phyloP scores from a whole-genome alignment of 2,329 filamentous ascomycete species.

The Colletotrichum graminicola region DNA sequence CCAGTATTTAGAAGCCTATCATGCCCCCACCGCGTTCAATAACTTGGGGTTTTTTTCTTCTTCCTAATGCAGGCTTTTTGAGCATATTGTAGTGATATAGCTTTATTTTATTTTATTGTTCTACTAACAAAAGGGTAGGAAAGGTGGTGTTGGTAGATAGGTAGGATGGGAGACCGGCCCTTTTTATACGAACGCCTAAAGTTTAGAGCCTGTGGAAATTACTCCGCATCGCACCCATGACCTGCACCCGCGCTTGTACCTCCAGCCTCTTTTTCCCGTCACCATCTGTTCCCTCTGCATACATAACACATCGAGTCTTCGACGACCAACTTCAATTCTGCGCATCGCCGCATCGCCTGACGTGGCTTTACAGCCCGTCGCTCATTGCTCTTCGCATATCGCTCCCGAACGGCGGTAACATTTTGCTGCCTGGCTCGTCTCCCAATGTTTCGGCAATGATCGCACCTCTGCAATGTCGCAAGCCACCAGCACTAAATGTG shows the following conservation, averaged over 20 bases:
- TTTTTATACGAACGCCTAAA: background rate
- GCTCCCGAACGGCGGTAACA: background rate
- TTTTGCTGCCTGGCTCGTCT: background rate
- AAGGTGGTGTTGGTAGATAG: too few relatives aligned
- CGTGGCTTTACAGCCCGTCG: constrained; percentile 15
- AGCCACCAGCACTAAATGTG: constrained; percentile 53
- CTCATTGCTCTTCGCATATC: background rate
- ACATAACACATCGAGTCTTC: background rate
- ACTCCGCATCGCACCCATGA: constrained; percentile 1
- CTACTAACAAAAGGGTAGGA: too few relatives aligned
- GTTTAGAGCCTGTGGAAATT: constrained; percentile 12
- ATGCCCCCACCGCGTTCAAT: too few relatives aligned
- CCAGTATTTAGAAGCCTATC: too few relatives aligned
- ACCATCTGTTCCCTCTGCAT: background rate
- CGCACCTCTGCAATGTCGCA: constrained; percentile 39
- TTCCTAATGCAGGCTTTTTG: too few relatives aligned
- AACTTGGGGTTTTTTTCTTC: too few relatives aligned
- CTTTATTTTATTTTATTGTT: too few relatives aligned
- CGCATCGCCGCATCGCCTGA: constrained; percentile 17
- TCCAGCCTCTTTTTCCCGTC: constrained; percentile 4
- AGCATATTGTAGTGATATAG: too few relatives aligned
- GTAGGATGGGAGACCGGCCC: too few relatives aligned
- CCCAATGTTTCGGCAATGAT: constrained; percentile 24
- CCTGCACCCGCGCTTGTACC: background rate
- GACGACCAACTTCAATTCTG: constrained; percentile 17